These are phyloP conservation scores for Adiantum capillusveneris DNA, from an alignment of 75 land plant genomes.

Conservation along the genomic window DNA sequence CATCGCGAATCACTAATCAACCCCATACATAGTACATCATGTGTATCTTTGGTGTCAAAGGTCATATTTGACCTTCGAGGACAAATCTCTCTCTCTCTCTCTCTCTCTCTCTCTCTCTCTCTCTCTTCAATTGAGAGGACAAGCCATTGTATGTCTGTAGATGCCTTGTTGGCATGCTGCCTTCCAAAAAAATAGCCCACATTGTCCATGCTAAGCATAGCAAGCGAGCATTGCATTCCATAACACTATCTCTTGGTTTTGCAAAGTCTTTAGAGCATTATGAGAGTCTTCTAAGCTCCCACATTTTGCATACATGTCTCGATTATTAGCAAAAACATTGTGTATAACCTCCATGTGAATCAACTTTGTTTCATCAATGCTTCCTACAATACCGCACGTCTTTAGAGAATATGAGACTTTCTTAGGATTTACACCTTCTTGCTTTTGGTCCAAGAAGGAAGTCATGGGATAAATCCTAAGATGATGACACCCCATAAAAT, in stretches of 20 bases:
- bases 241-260: constrained; percentile 5
- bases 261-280: constrained; percentile 4
- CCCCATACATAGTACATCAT: no score
- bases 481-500: constrained; percentile 25
- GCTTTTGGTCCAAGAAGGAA: constrained; percentile 15
- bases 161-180: no score
- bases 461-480: constrained; percentile 17
- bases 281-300: constrained; percentile 15
- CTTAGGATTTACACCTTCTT: constrained; percentile 13
- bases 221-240: constrained; percentile 20
- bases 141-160: no score
- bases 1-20: no score
- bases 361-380: constrained; percentile 34
- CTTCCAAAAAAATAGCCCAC: constrained; percentile 2
- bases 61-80: no score
- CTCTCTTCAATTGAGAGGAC: no score
- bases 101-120: no score
- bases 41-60: no score
- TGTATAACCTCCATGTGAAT: constrained; percentile 47
- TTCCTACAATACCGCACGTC: constrained; percentile 46
- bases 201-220: constrained; percentile 16
- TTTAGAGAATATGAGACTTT: constrained; percentile 46
- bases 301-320: constrained; percentile 33
- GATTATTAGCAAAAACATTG: constrained; percentile 37
- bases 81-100: no score